Percentiles rank a stretch among this genome's conserved stretches.
Evolutionary conservation across 2,329 filamentous ascomycete genomes (phyloP).

Genomic region (Rhynchosporium secalis): DNA sequence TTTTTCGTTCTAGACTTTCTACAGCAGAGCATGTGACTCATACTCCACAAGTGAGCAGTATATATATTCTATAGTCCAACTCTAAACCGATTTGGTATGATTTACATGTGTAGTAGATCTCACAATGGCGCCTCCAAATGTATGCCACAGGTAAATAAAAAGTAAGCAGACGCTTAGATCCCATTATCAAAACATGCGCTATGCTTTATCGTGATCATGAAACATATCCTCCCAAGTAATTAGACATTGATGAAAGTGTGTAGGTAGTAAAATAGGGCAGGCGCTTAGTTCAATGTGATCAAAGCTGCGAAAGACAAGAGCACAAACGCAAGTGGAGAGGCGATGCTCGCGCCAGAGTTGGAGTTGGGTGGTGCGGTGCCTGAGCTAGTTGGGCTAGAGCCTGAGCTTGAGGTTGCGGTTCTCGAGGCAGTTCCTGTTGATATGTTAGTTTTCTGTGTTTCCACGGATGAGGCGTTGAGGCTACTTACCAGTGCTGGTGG

Average conservation of each 20-base stretch:
- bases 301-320: constrained; percentile 37
- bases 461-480: neutral
- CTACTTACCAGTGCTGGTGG: constrained; percentile 7
- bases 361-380: constrained; percentile 21
- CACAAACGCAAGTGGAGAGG: constrained; percentile 37
- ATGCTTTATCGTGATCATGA: constrained; percentile 17
- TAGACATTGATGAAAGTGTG: constrained; percentile 20
- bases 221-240: constrained; percentile 11
- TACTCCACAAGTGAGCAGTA: neutral
- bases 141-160: constrained; percentile 4
- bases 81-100: neutral
- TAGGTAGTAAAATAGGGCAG: neutral
- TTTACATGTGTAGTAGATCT: neutral
- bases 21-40: neutral
- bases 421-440: constrained; percentile 12
- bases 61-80: neutral
- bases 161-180: neutral
- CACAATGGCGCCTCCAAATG: neutral
- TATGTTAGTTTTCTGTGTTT: neutral
- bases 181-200: constrained; percentile 17
- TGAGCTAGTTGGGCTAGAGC: constrained; percentile 14
- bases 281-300: constrained; percentile 35
- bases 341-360: constrained; percentile 30
- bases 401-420: neutral
- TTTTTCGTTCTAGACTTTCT: neutral